Conservation (phyloP, 352 stramenopile genomes). For the Globisporangium apiculatum region DNA sequence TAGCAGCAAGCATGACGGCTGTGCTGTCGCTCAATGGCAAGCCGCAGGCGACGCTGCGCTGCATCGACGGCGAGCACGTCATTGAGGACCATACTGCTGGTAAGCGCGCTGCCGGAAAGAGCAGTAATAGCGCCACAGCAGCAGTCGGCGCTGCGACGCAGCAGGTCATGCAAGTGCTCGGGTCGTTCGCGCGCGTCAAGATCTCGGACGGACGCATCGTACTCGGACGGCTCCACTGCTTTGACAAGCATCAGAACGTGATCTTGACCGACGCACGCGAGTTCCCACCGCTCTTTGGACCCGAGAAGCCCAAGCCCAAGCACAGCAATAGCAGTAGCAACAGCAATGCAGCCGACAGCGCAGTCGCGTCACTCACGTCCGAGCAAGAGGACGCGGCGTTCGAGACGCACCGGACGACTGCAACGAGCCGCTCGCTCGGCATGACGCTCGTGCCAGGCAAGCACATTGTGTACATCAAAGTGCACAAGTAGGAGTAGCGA, state of each 20-base stretch:
- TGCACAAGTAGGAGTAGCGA: slow-evolving; percentile 14
- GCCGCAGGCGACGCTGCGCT: slow-evolving; percentile 33
- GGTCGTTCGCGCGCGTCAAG: slow-evolving; percentile 45
- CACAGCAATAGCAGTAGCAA: slow-evolving; percentile 15
- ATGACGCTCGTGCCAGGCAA: slow-evolving; percentile 76
- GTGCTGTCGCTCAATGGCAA: slow-evolving; percentile 61
- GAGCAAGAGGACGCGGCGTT: slow-evolving; percentile 13
- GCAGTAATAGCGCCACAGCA: background rate
- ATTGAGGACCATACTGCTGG: slow-evolving; percentile 12
- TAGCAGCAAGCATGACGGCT: slow-evolving; percentile 11
- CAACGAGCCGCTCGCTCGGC: slow-evolving; percentile 42
- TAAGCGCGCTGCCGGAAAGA: background rate
- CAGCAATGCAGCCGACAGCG: slow-evolving; percentile 13
- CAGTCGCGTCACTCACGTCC: background rate
- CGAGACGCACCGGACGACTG: slow-evolving; percentile 14
- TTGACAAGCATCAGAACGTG: slow-evolving; percentile 81
- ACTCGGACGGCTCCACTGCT: slow-evolving; percentile 63
- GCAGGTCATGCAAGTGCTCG: slow-evolving; percentile 54
- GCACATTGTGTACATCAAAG: slow-evolving; percentile 72
- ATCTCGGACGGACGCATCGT: slow-evolving; percentile 69
- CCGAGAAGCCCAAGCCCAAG: background rate
- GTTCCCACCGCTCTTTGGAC: slow-evolving; percentile 30
- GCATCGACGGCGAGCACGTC: slow-evolving; percentile 1
- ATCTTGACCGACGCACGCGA: slow-evolving; percentile 67
- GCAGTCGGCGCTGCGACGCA: slow-evolving; percentile 36